Percentiles rank a stretch among this genome's conserved stretches.
Conservation (phyloP, 148 eudicot genomes). For the Silene latifolia region DNA sequence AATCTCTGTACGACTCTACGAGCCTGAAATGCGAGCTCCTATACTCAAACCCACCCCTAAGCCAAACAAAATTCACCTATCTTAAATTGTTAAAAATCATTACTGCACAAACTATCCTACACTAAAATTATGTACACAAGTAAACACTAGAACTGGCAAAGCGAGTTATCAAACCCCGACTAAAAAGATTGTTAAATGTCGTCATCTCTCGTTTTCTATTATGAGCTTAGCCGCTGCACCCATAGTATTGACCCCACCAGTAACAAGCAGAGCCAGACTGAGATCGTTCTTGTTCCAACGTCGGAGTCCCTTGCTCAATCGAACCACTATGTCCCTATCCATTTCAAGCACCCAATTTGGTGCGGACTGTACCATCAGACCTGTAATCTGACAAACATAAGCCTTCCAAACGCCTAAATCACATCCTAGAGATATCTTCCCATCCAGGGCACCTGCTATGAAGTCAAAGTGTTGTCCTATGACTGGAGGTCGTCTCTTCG, state of each 20-base stretch:
- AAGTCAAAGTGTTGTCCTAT: conserved; percentile 66
- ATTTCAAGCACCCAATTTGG: conserved; percentile 72
- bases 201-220: conserved; percentile 33
- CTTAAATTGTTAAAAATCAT: conserved; percentile 8
- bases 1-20: not conserved
- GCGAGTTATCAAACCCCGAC: not conserved
- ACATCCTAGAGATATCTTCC: conserved; percentile 76
- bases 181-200: not conserved
- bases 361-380: conserved; percentile 59
- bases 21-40: not conserved
- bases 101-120: conserved; percentile 22
- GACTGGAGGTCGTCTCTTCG: conserved; percentile 49
- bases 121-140: conserved; percentile 18
- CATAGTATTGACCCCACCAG: conserved; percentile 66
- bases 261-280: conserved; percentile 55
- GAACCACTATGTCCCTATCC: conserved; percentile 47
- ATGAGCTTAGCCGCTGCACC: conserved; percentile 68
- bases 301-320: conserved; percentile 54
- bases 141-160: not conserved
- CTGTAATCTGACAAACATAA: conserved; percentile 53
- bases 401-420: conserved; percentile 64
- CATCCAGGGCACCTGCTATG: conserved; percentile 64
- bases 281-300: conserved; percentile 64
- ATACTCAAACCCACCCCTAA: not conserved
- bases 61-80: not conserved